Evolutionary conservation across 2,329 filamentous ascomycete species (phyloP), one percentile per base, ranked within the genome.

Genomic region (Clarireedia sp.): DNA sequence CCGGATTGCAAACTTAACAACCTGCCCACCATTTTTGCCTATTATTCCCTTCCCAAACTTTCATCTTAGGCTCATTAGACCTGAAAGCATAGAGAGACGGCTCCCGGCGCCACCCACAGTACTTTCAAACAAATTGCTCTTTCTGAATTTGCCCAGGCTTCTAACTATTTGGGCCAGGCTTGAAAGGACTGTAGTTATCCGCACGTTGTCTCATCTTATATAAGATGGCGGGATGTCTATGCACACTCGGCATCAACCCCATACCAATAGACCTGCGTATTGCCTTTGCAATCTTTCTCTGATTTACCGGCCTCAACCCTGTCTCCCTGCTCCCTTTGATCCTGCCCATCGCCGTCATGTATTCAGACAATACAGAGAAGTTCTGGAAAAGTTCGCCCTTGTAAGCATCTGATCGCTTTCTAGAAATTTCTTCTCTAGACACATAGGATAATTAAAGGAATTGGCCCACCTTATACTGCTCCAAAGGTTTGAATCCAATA

Each of bases 241-340:
- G 89, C 54, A 95, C 86, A 69, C 86, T 95, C 23, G 94, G 94
- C 79, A 97, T 90, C 58, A 97, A 76, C 16, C 94, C 94, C 68
- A 96, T 79, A 1, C 91, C 94, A 65, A 97, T 86, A 19, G 89
- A 86, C 64, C 94, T 81, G 62, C 94, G 79, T 65, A 99, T 87
- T 52, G 95, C 92, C 77, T 95, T 96, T 59, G 92, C 88, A 68
- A 99, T 83, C 74, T 87, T 90, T 63, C 94, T 81, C 76, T 99
- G 94, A 76, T 97, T 97, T 62, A 89, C 86, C 2, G 88, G 87
- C 56, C 89, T 81, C 59, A 99, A 76, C 14, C 89, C 90, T 0
- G 91, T 97, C 23, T 85, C 76, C 5, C 71, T 78, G n/a, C 81
- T 78, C 69, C 87, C 83, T 73, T 83, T 87, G 70, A 99, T 96